These are phyloP conservation scores for Mikania micrantha DNA, from an alignment of 129 eudicot species.

Conservation along the genomic window DNA sequence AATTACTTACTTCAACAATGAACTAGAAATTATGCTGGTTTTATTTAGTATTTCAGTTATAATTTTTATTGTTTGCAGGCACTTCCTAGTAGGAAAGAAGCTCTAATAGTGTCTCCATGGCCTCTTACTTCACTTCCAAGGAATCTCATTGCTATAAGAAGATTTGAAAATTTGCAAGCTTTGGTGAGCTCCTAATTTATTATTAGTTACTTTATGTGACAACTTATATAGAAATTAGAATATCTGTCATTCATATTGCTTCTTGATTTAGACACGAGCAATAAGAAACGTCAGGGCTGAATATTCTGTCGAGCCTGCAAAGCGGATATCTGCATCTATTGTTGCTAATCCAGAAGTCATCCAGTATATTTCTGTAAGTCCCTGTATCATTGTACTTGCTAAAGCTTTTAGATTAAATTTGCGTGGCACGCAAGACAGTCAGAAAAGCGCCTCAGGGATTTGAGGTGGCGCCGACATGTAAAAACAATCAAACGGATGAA, in stretches of 20 bases:
- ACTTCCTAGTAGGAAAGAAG: constrained; percentile 66
- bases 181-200: constrained; percentile 43
- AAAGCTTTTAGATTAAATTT: not conserved
- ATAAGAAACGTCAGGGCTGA: constrained; percentile 94
- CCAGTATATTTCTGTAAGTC: constrained; percentile 77
- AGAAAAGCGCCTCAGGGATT: too few species aligned
- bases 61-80: constrained; percentile 43
- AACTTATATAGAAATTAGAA: not conserved
- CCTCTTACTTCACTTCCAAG: constrained; percentile 83
- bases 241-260: constrained; percentile 3
- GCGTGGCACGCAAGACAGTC: too few species aligned
- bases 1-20: not conserved
- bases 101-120: constrained; percentile 88
- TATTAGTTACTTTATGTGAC: not conserved
- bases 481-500: too few species aligned
- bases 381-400: not conserved
- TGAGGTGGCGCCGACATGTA: too few species aligned
- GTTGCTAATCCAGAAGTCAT: constrained; percentile 84
- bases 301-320: constrained; percentile 95
- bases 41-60: not conserved
- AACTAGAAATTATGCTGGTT: not conserved
- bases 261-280: constrained; percentile 63
- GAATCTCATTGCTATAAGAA: constrained; percentile 53
- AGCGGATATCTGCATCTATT: constrained; percentile 85
- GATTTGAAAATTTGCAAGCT: constrained; percentile 90